phyloP scores from a whole-genome alignment of 257 asterid species.

The Solanum ahanhuiri region DNA sequence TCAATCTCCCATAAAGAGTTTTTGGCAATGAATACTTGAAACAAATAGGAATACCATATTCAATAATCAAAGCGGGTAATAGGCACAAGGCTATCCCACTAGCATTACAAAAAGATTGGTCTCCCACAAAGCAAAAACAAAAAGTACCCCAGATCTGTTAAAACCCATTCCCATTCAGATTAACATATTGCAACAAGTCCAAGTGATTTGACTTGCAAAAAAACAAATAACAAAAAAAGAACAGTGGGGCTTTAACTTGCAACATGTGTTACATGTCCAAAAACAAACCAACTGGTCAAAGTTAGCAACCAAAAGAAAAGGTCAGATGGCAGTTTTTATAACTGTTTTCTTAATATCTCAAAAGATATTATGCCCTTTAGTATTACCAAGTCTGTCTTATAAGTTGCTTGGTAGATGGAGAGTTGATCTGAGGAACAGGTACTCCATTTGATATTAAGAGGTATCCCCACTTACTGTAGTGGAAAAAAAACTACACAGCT shows the following conservation, averaged over 20 bases:
- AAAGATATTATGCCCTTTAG: neutral
- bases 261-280: neutral
- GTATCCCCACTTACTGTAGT: slow-evolving; percentile 12
- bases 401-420: neutral
- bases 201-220: neutral
- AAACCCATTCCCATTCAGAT: neutral
- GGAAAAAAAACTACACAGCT: slow-evolving; percentile 16
- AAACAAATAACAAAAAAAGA: neutral
- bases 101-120: neutral
- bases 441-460: slow-evolving; percentile 5
- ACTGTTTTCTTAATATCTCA: neutral
- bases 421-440: neutral
- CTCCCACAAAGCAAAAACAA: neutral
- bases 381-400: neutral
- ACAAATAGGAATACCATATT: neutral
- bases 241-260: neutral
- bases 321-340: neutral
- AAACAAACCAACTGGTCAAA: neutral
- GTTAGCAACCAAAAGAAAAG: neutral
- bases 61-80: neutral
- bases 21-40: neutral
- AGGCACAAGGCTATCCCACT: neutral
- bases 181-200: neutral
- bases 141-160: neutral
- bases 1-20: neutral